Evolutionary conservation across 768 basidiomycete species (phyloP), one percentile per base, ranked within the genome.

Genomic region (Rhodotorula kratochvilovae): DNA sequence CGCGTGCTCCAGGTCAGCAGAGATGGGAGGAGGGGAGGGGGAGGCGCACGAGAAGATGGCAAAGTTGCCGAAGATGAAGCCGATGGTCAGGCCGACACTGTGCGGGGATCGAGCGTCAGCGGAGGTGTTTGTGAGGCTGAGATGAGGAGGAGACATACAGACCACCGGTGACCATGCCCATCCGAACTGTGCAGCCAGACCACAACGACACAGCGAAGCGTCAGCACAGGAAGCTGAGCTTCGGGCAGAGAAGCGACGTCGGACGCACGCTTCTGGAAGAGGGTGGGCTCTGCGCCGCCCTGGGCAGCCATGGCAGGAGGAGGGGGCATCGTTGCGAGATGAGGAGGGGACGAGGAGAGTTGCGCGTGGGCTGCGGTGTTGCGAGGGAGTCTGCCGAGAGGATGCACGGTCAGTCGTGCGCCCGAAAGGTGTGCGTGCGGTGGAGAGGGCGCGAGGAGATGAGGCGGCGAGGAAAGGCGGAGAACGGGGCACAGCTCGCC

Each of bases 11-110:
- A 33, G n/a, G 29, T 29, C 54, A 33, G 35, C 27, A 31, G 48
- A 46, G 33, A 39, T 43, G 55, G 23, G 25, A 43, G 33, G 39
- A 68, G 65, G 61, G 45, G 66, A n/a, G 59, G 45, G 45, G 10
- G 48, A 50, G 46, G 77, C 88, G 78, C 76, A 91, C 93, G 92
- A 84, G 55, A 98, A 81, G 79, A 98, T 91, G 77, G 88, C 92
- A 84, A 89, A 96, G 36, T 89, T 88, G 54, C 95, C 95, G 78
- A 98, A 98, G 70, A 99, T 88, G 82, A 98, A 97, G 27, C 96
- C 95, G 79, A 97, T 96, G 45, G 93, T 95, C 57, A 96, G 85
- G 21, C 95, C 95, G 64, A 97, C 94, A 68, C 65, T 66, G 65
- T 16, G 35, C 1, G 56, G 2, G 27, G 16, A 13, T 7, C 0